Evolutionary conservation across 805 yeast genomes (phyloP), one percentile per base, ranked within the genome.

Genomic region (Metschnikowia aberdeeniae): DNA sequence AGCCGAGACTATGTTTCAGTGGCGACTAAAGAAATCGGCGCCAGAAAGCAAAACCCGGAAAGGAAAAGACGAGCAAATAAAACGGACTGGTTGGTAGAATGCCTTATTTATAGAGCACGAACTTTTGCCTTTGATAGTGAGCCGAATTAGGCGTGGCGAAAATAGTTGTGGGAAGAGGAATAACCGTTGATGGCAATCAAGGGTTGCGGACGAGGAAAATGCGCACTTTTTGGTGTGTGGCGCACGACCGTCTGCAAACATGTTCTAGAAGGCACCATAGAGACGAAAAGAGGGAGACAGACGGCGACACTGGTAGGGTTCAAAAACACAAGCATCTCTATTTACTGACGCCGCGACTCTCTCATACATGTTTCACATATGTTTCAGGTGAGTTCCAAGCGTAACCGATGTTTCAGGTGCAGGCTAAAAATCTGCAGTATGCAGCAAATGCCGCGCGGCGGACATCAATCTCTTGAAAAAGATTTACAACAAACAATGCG

Each of bases 171-270:
- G 14, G 26, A 30, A 31, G 42, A 31, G 42, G 35, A 31, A 31
- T 38, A n/a, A 40, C 50, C 40, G 50, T 46, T 43, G 50, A 46
- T 43, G 50, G 40, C 40, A 37, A 37, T n/a, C 30, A 33, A 37
- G 40, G 33, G 40, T 29, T 28, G 40, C 40, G 40, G 40, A 28
- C 40, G 40, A 37, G 34, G 26, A 26, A 37, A 37, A 29, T 29
- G 40, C 40, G 40, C 40, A 37, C 40, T 28, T 29, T 37, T 29
- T 37, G n/a, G 33, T 37, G 40, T 7, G 33, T 5, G 4, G 27
- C n/a, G 40, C 40, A 37, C 40, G 33, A 28, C 40, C 33, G 12
- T 26, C 7, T 37, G 40, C 40, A 37, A 29, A 37, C 19, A 28
- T 29, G 34, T 30, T 37, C 34, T 37, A 37, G 40, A 37, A 37